Conservation (phyloP, 2,329 filamentous ascomycete species). For the Leptodontidium sp. region DNA sequence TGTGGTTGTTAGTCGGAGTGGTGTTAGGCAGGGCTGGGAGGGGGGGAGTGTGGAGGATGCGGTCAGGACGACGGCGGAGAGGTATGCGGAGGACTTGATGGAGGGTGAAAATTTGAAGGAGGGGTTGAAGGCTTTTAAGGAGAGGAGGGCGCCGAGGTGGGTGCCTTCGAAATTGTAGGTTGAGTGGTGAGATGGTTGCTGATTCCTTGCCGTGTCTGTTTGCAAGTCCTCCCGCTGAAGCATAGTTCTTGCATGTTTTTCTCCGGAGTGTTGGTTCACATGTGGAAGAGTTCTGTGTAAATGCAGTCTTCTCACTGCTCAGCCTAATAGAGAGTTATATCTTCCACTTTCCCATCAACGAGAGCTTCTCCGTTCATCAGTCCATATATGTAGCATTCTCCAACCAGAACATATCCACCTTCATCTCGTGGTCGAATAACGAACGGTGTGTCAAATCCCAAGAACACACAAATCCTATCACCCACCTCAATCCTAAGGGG, state of each 20-base stretch:
- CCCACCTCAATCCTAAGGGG: neutral
- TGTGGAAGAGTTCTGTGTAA: too few relatives aligned
- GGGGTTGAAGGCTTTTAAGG: constrained; percentile 59
- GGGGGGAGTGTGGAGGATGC: constrained; percentile 53
- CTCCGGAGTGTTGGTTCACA: too few relatives aligned
- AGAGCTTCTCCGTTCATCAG: constrained; percentile 1
- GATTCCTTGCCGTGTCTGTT: too few relatives aligned
- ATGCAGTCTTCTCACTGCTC: neutral
- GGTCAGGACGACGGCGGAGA: constrained; percentile 51
- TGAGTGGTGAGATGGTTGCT: too few relatives aligned
- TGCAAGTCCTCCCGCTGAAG: too few relatives aligned
- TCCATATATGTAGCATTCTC: constrained; percentile 1
- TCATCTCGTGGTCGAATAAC: neutral
- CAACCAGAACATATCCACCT: neutral
- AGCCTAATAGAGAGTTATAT: neutral
- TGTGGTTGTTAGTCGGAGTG: constrained; percentile 47
- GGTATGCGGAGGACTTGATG: constrained; percentile 51
- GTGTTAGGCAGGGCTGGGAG: constrained; percentile 49
- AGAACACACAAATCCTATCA: neutral
- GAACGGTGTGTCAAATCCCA: neutral
- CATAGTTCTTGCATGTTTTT: too few relatives aligned
- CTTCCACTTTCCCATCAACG: neutral
- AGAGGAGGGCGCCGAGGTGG: constrained; percentile 59
- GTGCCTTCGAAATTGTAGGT: constrained; percentile 44
- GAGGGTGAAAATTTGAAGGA: constrained; percentile 58